Percentiles rank a stretch among this genome's conserved stretches.
Evolutionary conservation across 257 asterid species (phyloP).

Genomic region (Solanum rostratum): DNA sequence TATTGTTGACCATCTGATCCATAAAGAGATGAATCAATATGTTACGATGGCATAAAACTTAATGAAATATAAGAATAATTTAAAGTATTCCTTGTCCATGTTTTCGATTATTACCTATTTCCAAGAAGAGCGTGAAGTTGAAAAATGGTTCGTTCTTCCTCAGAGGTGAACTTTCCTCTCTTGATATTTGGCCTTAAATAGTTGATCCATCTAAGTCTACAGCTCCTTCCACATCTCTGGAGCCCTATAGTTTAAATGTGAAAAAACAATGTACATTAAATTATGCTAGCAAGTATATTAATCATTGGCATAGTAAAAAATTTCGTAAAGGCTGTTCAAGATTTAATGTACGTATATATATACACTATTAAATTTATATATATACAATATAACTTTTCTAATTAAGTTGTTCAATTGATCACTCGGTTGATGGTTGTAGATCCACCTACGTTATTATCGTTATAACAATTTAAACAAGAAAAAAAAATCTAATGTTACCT

Average conservation of each 20-base stretch:
- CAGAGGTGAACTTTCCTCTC: slow-evolving; percentile 14
- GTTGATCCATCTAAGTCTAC: not conserved
- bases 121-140: not conserved
- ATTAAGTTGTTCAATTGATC: too few relatives aligned
- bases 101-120: not conserved
- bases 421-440: not conserved
- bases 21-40: not conserved
- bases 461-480: not conserved
- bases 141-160: slow-evolving; percentile 18
- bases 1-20: slow-evolving; percentile 17
- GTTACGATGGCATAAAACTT: not conserved
- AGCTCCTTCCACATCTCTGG: slow-evolving; percentile 16
- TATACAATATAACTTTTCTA: too few relatives aligned
- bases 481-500: not conserved
- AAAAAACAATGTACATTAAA: not conserved
- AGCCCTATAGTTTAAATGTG: slow-evolving; percentile 2
- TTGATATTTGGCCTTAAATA: slow-evolving; percentile 15
- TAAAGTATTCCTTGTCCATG: not conserved
- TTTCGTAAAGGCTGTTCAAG: not conserved
- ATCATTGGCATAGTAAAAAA: not conserved
- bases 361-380: too few relatives aligned
- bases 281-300: not conserved
- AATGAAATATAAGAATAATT: not conserved
- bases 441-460: not conserved
- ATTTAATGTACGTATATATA: not conserved